phyloP scores from a whole-genome alignment of 139 green algal genomes.

The Dunaliella primolecta region DNA sequence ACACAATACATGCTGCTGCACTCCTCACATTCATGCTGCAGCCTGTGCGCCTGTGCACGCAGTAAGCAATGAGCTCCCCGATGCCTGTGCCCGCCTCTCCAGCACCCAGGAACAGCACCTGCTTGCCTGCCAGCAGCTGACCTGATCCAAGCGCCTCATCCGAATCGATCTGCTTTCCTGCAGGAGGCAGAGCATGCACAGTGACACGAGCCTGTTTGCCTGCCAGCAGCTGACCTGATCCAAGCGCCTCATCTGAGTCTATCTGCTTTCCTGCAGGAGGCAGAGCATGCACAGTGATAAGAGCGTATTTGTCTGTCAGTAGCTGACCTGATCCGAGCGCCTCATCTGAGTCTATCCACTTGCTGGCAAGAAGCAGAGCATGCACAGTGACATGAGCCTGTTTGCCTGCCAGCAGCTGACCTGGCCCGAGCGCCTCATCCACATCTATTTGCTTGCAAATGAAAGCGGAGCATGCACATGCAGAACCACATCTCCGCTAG shows the following conservation, averaged over 20 bases:
- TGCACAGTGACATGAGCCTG: not conserved
- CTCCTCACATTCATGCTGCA: conserved; percentile 27
- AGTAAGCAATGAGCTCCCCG: conserved; percentile 67
- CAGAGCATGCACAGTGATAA: conserved; percentile 19
- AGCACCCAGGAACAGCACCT: conserved; percentile 59
- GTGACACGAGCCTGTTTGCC: not conserved
- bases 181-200: conserved; percentile 23
- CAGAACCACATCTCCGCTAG: too few relatives aligned
- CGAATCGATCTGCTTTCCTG: not conserved
- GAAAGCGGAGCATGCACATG: conserved; percentile 24
- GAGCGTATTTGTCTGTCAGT: not conserved
- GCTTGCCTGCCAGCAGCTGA: conserved; percentile 36
- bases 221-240: not conserved
- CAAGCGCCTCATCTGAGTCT: not conserved
- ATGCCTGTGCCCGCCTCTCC: conserved; percentile 77
- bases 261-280: not conserved
- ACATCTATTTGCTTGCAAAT: not conserved
- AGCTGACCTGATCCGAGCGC: not conserved
- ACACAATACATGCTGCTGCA: too few relatives aligned
- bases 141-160: not conserved
- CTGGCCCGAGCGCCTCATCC: not conserved
- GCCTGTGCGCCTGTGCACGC: conserved; percentile 42
- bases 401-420: not conserved
- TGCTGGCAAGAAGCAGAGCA: conserved; percentile 17
- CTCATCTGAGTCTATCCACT: not conserved